Evolutionary conservation across 2,329 filamentous ascomycete genomes (phyloP).

Genomic region (Fusarium nodosum): DNA sequence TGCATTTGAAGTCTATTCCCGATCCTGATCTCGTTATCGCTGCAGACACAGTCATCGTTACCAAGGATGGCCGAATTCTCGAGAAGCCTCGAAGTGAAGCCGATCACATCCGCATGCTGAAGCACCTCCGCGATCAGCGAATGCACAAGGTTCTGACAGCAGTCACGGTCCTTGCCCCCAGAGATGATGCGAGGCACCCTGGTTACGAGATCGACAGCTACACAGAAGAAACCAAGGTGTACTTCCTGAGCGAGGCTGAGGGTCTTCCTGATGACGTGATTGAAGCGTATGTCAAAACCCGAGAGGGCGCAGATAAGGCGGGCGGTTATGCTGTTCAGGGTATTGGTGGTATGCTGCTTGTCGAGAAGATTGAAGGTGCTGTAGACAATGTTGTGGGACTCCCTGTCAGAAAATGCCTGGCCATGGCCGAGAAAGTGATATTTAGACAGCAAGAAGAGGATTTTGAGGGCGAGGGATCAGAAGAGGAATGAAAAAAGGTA

Average conservation of each 20-base stretch:
- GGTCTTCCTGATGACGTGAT: conserved; percentile 83
- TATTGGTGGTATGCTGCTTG: conserved; percentile 83
- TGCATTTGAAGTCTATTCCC: conserved; percentile 59
- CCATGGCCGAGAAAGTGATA: conserved; percentile 89
- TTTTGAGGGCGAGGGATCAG: conserved; percentile 62
- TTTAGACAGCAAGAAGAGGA: conserved; percentile 78
- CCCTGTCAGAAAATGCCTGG: conserved; percentile 82
- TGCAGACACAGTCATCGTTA: conserved; percentile 91
- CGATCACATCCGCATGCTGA: conserved; percentile 88
- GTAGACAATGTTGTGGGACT: conserved; percentile 96
- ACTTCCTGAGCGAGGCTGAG: conserved; percentile 76
- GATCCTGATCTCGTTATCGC: conserved; percentile 90
- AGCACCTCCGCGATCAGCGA: conserved; percentile 80
- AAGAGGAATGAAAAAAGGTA: conserved; percentile 51
- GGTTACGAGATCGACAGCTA: conserved; percentile 86
- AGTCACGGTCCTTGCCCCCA: conserved; percentile 84
- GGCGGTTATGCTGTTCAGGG: conserved; percentile 97
- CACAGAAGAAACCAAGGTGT: conserved; percentile 93
- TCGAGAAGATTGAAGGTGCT: conserved; percentile 89
- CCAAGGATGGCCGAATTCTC: conserved; percentile 79
- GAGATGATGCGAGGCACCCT: conserved; percentile 83
- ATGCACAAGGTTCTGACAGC: conserved; percentile 89
- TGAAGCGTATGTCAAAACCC: conserved; percentile 80
- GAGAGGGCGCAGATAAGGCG: conserved; percentile 95
- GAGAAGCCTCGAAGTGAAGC: conserved; percentile 90